Evolutionary conservation across 352 stramenopile species (phyloP).

Genomic region (Pythium diclinum): DNA sequence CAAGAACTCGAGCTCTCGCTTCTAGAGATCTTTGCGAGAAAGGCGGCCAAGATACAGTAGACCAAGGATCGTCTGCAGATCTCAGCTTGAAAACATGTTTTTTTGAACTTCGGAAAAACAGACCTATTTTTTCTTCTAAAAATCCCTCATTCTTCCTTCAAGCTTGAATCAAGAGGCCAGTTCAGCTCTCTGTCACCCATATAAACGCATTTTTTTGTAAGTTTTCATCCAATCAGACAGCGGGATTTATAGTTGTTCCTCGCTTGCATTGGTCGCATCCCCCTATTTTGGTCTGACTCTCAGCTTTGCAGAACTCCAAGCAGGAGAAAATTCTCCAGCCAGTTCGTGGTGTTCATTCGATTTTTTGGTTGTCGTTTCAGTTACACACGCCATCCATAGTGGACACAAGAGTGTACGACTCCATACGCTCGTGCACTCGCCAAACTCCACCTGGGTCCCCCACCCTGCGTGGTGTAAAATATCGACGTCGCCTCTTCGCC

Average conservation of each 20-base stretch:
- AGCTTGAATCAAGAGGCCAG: too few species aligned
- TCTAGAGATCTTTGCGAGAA: constrained; percentile 2
- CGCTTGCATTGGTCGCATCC: constrained; percentile 1
- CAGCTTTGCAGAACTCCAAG: background rate
- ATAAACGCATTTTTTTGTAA: background rate
- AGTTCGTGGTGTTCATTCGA: constrained; percentile 19
- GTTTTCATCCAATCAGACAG: constrained; percentile 12
- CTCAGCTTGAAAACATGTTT: background rate
- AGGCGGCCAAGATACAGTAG: background rate
- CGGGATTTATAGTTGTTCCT: background rate
- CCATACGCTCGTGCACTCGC: background rate
- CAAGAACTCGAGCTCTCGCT: constrained; percentile 28
- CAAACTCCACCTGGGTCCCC: background rate
- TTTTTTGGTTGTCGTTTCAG: constrained; percentile 17
- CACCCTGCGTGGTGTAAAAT: background rate
- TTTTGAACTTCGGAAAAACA: background rate
- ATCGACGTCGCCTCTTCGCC: constrained; percentile 11
- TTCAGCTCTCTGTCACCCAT: too few species aligned
- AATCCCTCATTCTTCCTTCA: too few species aligned
- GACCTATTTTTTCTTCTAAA: too few species aligned
- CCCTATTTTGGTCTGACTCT: constrained; percentile 21
- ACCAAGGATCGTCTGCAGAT: background rate
- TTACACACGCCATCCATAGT: constrained; percentile 19
- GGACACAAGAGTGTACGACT: constrained; percentile 25
- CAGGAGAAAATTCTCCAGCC: constrained; percentile 25